These are phyloP conservation scores for Oehlia diaphana DNA, from an alignment of 192 early-diverging fungal genomes.

Conservation along the genomic window DNA sequence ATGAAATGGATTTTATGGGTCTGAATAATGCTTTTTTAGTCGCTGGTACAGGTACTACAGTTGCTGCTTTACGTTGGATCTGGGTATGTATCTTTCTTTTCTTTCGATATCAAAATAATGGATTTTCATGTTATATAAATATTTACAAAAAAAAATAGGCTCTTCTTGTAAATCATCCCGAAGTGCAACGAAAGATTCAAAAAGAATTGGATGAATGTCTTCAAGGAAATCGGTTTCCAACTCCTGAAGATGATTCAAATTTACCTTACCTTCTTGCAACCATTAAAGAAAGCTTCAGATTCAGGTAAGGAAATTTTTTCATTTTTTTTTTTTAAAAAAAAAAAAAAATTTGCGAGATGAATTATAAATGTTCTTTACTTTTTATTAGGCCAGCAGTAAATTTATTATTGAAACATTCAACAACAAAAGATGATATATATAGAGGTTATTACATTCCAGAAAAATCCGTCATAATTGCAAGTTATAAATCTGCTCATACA, in stretches of 20 bases:
- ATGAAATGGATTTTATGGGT: neutral
- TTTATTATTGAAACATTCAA: neutral
- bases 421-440: slow-evolving; percentile 4
- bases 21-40: neutral
- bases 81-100: neutral
- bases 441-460: slow-evolving; percentile 4
- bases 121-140: neutral
- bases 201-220: neutral
- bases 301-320: neutral
- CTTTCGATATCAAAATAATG: too few species aligned
- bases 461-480: neutral
- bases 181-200: slow-evolving; percentile 3
- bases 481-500: neutral
- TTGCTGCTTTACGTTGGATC: neutral
- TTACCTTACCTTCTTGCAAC: slow-evolving; percentile 12
- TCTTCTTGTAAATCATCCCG: neutral
- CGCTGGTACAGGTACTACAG: neutral
- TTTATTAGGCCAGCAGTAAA: neutral
- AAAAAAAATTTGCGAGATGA: too few species aligned
- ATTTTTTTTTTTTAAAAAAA: neutral
- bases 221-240: neutral
- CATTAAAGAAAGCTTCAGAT: slow-evolving; percentile 12
- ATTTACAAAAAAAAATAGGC: neutral
- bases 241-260: neutral
- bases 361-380: too few species aligned